Conservation (phyloP, 768 basidiomycete species). For the Lactifluus piperatus region DNA sequence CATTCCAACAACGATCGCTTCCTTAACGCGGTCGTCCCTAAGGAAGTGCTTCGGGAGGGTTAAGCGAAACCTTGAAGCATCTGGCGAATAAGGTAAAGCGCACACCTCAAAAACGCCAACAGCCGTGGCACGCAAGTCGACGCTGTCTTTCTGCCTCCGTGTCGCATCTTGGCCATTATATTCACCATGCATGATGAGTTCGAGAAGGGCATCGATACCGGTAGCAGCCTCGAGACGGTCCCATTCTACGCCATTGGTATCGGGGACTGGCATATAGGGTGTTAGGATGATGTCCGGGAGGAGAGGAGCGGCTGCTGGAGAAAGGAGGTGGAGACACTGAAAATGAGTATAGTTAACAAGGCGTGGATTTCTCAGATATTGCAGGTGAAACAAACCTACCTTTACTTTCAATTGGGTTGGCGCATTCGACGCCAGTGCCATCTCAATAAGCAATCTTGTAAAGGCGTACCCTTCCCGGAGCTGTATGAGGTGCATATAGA, state of each 20-base stretch:
- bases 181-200: constrained; percentile 81
- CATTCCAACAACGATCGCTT: constrained; percentile 67
- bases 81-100: not conserved
- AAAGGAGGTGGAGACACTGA: constrained; percentile 52
- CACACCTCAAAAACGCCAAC: constrained; percentile 77
- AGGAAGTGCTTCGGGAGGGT: constrained; percentile 54
- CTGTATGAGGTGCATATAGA: constrained; percentile 30
- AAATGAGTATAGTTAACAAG: constrained; percentile 30
- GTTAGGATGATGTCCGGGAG: constrained; percentile 61
- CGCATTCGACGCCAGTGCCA: constrained; percentile 89
- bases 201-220: constrained; percentile 75
- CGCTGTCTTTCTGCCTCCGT: constrained; percentile 52
- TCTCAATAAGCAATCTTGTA: constrained; percentile 75
- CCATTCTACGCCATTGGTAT: constrained; percentile 89
- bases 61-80: constrained; percentile 3
- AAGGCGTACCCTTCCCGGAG: constrained; percentile 48
- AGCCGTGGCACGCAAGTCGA: constrained; percentile 71
- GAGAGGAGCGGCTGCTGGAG: constrained; percentile 45
- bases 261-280: constrained; percentile 67
- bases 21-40: constrained; percentile 58
- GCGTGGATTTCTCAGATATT: not conserved
- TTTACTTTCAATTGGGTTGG: constrained; percentile 83
- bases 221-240: constrained; percentile 75
- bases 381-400: constrained; percentile 32
- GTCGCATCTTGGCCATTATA: constrained; percentile 57